phyloP scores from a whole-genome alignment of 2,329 filamentous ascomycete species.

The Fusarium agapanthi region DNA sequence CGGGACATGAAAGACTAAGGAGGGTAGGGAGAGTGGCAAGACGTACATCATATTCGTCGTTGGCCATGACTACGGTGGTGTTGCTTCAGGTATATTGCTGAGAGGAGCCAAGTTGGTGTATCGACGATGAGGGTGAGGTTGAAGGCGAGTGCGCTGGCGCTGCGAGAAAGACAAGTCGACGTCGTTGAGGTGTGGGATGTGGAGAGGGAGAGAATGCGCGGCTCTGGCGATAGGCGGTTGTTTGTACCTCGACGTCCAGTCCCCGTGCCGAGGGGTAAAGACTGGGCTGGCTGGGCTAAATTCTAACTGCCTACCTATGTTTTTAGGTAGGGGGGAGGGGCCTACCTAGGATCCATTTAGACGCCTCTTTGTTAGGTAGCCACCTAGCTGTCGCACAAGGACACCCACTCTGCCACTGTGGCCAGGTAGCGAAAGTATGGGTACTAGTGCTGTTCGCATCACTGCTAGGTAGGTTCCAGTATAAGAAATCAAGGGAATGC shows the following conservation, averaged over 20 bases:
- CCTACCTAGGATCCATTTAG: background rate
- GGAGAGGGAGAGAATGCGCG: constrained; percentile 47
- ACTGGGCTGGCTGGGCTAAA: constrained; percentile 9
- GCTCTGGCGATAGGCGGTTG: constrained; percentile 45
- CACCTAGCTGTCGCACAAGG: constrained; percentile 20
- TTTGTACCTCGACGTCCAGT: constrained; percentile 34
- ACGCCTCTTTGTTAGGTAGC: constrained; percentile 21
- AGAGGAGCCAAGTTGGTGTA: constrained; percentile 16
- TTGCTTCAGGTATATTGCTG: constrained; percentile 25
- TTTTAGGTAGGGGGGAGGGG: constrained; percentile 12
- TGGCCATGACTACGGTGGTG: constrained; percentile 78
- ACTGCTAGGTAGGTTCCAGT: constrained; percentile 27
- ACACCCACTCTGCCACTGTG: constrained; percentile 21
- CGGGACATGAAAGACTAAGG: constrained; percentile 30
- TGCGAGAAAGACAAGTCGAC: constrained; percentile 38
- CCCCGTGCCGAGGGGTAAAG: constrained; percentile 43
- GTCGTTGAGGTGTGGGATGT: constrained; percentile 45
- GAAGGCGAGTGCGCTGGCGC: constrained; percentile 36
- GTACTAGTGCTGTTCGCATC: constrained; percentile 10
- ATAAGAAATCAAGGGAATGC: constrained; percentile 37
- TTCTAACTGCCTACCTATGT: constrained; percentile 8
- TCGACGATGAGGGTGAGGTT: constrained; percentile 26
- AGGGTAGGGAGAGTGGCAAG: constrained; percentile 19
- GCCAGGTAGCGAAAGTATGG: constrained; percentile 21
- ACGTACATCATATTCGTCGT: constrained; percentile 99